A percentile compares a stretch with the other conserved stretches of the same genome.
phyloP scores from a whole-genome alignment of 2,329 filamentous ascomycete genomes.

The Aspergillus melleus region DNA sequence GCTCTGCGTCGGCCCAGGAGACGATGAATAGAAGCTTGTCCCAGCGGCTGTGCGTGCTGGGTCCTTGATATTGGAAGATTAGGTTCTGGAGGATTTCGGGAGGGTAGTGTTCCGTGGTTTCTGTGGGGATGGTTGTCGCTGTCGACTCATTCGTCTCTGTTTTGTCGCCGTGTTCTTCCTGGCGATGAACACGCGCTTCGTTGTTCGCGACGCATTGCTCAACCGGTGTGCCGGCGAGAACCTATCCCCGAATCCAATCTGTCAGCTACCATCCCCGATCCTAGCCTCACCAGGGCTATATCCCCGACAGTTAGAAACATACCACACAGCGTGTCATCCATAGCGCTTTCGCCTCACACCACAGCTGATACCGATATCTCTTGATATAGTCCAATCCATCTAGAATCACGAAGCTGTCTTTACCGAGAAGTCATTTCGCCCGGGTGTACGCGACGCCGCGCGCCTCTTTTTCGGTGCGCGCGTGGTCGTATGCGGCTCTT shows the following conservation, averaged over 20 bases:
- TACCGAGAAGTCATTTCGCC: conserved; percentile 58
- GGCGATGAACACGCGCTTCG: conserved; percentile 33
- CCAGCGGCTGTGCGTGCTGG: conserved; percentile 66
- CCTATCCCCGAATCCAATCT: conserved; percentile 31
- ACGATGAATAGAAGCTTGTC: conserved; percentile 66
- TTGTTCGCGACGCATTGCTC: conserved; percentile 59
- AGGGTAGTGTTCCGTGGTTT: conserved; percentile 47
- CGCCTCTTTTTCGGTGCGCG: conserved; percentile 63
- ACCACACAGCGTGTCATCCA: conserved; percentile 64
- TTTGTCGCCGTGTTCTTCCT: conserved; percentile 5
- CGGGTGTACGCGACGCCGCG: conserved; percentile 62
- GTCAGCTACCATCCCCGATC: not conserved
- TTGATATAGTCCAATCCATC: conserved; percentile 70
- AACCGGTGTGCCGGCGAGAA: conserved; percentile 59
- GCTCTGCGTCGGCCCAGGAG: conserved; percentile 55
- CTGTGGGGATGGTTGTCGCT: conserved; percentile 1
- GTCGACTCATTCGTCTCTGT: not conserved
- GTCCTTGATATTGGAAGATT: conserved; percentile 66
- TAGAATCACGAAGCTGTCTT: conserved; percentile 61
- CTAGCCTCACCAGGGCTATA: not conserved
- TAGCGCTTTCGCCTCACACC: conserved; percentile 65
- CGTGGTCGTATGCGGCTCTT: conserved; percentile 57
- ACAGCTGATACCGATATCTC: conserved; percentile 66
- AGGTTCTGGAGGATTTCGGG: conserved; percentile 62
- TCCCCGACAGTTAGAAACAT: conserved; percentile 25